Conservation (phyloP, 192 early-diverging fungal species). For the Coemansia aciculifera region DNA sequence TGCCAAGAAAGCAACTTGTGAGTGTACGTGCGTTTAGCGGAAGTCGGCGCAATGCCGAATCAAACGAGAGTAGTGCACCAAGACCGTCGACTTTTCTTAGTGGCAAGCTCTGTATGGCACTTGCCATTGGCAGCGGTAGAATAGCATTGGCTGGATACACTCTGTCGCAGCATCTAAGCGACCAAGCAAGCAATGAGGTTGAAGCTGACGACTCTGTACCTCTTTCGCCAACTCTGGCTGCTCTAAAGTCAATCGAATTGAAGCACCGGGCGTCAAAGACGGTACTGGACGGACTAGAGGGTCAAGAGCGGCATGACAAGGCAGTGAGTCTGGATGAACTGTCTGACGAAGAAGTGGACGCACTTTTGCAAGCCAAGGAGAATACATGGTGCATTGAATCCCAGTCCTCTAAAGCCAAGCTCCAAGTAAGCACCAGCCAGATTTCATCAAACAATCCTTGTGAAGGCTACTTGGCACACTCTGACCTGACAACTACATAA, state of each 20-base stretch:
- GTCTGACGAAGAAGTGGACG: conserved; percentile 40
- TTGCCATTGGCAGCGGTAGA: background rate
- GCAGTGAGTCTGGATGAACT: conserved; percentile 17
- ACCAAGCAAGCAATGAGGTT: background rate
- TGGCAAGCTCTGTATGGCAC: background rate
- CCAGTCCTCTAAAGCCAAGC: background rate
- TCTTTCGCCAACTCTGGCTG: background rate
- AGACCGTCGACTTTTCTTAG: background rate
- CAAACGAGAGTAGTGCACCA: background rate
- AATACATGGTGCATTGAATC: conserved; percentile 19
- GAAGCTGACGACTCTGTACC: background rate
- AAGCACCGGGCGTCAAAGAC: background rate
- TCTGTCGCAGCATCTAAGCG: background rate
- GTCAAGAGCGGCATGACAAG: conserved; percentile 10
- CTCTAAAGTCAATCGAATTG: background rate
- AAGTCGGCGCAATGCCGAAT: background rate
- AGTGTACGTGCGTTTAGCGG: background rate
- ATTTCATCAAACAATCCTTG: background rate
- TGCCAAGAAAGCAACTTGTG: background rate
- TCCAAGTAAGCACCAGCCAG: background rate
- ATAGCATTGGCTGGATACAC: background rate
- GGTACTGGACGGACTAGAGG: conserved; percentile 19
- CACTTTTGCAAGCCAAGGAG: conserved; percentile 32
- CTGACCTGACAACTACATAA: background rate
- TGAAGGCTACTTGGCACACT: background rate